Evolutionary conservation across 73 alveolate species (phyloP), one percentile per base, ranked within the genome.

Genomic region (Effrenium voratum): DNA sequence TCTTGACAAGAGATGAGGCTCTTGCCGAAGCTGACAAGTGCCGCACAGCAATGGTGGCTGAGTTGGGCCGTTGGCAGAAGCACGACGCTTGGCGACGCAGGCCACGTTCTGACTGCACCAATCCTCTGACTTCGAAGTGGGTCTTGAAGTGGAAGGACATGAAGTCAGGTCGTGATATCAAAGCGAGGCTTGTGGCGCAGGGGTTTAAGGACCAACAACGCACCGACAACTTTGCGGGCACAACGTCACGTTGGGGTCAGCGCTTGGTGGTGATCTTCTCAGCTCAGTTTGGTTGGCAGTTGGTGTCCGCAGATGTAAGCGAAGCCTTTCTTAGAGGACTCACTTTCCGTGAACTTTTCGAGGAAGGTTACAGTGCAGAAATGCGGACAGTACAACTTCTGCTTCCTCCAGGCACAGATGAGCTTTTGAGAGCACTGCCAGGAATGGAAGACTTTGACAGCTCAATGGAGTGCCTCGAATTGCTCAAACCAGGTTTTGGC

Each of bases 111-210:
- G 19, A 28, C 0, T 47, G 75, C 19, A 15, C 10, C 26, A 88
- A 88, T 34, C 44, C 28, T 30, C 43, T 88, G 1, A 10, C 12
- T 5, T 22, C 52, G 40, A 63, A 45, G 32, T 88, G 85, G 83
- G 96, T 88, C 5, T 73, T 88, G 6, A 88, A 63, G 41, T 88
- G 86, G 86, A 88, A 88, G 30, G 49, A 68, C 3, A 59, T 57
- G 24, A 68, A 46, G 5, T 28, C 41, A 30, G 96, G 96, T 16
- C 59, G 82, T 0, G 52, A 66, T 40, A 45, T 88, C 28, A 88
- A 88, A n/a, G 68, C 75, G 1, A 38, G 96, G 0, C 16, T 88
- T 34, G 50, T 41, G 43, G 96, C 38, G 16, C 93, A 57, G 36
- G 93, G 93, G 2, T 84, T 84, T 40, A 34, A 84, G 32, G 93